These are phyloP conservation scores for Serendipita sp. DNA, from an alignment of 768 basidiomycete species.

Conservation along the genomic window DNA sequence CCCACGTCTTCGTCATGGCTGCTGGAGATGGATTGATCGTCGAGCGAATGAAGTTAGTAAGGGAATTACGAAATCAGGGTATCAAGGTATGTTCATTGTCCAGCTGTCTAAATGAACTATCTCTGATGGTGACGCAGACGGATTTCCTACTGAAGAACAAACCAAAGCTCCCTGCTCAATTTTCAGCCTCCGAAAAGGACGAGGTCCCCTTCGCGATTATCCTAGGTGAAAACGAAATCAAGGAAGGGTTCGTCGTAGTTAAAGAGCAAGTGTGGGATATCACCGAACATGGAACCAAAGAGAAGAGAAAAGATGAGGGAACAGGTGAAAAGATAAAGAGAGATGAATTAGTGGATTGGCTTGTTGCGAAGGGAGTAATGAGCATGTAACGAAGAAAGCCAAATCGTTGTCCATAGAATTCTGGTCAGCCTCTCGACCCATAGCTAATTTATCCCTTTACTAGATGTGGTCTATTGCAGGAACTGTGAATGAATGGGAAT, in stretches of 20 bases:
- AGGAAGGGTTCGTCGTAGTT: slow-evolving; percentile 69
- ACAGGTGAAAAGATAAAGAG: slow-evolving; percentile 49
- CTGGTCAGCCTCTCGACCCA: background rate
- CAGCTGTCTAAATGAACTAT: background rate
- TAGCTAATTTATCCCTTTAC: slow-evolving; percentile 6
- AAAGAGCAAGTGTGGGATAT: slow-evolving; percentile 83
- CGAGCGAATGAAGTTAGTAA: slow-evolving; percentile 68
- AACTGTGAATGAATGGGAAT: background rate
- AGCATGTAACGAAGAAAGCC: background rate
- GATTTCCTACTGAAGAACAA: slow-evolving; percentile 89
- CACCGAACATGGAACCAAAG: slow-evolving; percentile 47
- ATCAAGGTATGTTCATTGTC: slow-evolving; percentile 48
- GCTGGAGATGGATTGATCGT: slow-evolving; percentile 77
- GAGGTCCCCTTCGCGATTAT: slow-evolving; percentile 88
- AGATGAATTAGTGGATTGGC: slow-evolving; percentile 43
- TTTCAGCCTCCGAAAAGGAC: slow-evolving; percentile 78
- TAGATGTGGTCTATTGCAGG: background rate
- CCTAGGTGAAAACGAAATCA: slow-evolving; percentile 74
- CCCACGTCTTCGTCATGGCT: slow-evolving; percentile 85
- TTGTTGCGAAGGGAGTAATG: slow-evolving; percentile 19
- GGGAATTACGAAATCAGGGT: slow-evolving; percentile 66
- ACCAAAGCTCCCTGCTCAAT: slow-evolving; percentile 76
- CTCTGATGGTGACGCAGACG: slow-evolving; percentile 29
- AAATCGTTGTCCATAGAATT: background rate
- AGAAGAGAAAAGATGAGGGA: slow-evolving; percentile 33